Conservation (phyloP, 2,329 filamentous ascomycete species). For the Phoma sp. region DNA sequence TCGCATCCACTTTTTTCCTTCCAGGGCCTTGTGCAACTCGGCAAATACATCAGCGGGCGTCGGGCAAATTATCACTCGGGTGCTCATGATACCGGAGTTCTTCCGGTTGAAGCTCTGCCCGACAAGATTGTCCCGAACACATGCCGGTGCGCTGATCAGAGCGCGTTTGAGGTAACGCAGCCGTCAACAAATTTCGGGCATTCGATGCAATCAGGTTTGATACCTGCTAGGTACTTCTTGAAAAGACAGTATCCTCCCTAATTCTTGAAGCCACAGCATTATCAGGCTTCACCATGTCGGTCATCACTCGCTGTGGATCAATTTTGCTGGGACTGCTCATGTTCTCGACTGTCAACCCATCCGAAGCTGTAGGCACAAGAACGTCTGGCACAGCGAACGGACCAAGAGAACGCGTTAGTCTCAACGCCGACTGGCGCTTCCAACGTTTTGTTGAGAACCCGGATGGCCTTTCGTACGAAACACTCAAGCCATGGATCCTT, state of each 20-base stretch:
- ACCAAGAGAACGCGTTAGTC: conserved; percentile 38
- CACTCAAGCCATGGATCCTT: conserved; percentile 53
- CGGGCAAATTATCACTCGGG: conserved; percentile 17
- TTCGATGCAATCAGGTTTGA: neutral
- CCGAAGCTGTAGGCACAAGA: conserved; percentile 14
- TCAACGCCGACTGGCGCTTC: conserved; percentile 52
- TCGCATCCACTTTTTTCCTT: conserved; percentile 19
- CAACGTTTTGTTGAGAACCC: conserved; percentile 46
- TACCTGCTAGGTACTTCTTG: neutral
- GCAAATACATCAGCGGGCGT: conserved; percentile 1
- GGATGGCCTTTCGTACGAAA: conserved; percentile 47
- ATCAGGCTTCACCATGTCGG: neutral
- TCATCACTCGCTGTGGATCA: conserved; percentile 11
- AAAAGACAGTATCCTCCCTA: neutral
- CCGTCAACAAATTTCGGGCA: neutral
- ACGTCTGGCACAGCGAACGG: conserved; percentile 2
- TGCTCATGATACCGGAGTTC: conserved; percentile 8
- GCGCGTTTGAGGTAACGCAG: neutral
- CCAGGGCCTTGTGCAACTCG: conserved; percentile 1
- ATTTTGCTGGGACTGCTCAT: conserved; percentile 22
- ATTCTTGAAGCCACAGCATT: neutral
- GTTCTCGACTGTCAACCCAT: conserved; percentile 3
- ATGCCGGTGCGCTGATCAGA: conserved; percentile 8
- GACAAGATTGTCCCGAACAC: conserved; percentile 4
- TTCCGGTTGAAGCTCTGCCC: conserved; percentile 2